Base-by-base conservation (phyloP, 192 early-diverging fungal genomes). In the Backusella tarrabulga region DNA sequence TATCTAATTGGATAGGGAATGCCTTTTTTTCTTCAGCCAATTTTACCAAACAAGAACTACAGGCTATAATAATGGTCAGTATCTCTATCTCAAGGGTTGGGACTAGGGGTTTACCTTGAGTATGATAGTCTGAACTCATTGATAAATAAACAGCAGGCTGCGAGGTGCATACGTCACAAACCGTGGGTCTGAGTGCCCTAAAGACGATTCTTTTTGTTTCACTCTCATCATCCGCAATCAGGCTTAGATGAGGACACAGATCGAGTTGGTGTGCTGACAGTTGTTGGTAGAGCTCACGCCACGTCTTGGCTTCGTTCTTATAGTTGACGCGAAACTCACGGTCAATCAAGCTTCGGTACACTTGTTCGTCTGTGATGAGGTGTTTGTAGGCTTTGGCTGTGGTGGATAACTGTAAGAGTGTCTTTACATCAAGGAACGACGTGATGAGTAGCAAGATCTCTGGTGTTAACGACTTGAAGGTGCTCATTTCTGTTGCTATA, bases 391-490 rank as follows among this genome's bases (percentile, higher is more conserved):
- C 26, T 71, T 78, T 82, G 19, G 67, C 73, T 0, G 76, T 68
- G 7, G 66, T 8, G 4, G 67, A 52, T 29, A 82, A 42, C 0
- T 70, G 34, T 21, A 82, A 32, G 8, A 82, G 35, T 23, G 76
- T 68, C n/a, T 26, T 36, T 15, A 76, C 52, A 36, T 82, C 73
- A 6, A 82, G 44, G n/a, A 71, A 72, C 9, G 40, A 41, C 23
- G 80, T 56, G 67, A 82, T 35, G 41, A 76, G 12, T 17, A 82
- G 36, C n/a, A 82, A 41, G n/a, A 78, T 34, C 34, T 82, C 80
- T 40, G 56, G 72, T 21, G 80, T 72, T 34, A 82, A 54, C 9
- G 56, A 63, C 56, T 63, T 23, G 14, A 63, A 63, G 29, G 56
- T 63, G 11, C 56, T 63, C 56, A 63, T 60, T 23, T 26, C 4